A percentile compares a stretch with the other conserved stretches of the same genome.
These are phyloP conservation scores for Pistacia atlantica DNA, from an alignment of 345 rosid genomes.

Conservation along the genomic window DNA sequence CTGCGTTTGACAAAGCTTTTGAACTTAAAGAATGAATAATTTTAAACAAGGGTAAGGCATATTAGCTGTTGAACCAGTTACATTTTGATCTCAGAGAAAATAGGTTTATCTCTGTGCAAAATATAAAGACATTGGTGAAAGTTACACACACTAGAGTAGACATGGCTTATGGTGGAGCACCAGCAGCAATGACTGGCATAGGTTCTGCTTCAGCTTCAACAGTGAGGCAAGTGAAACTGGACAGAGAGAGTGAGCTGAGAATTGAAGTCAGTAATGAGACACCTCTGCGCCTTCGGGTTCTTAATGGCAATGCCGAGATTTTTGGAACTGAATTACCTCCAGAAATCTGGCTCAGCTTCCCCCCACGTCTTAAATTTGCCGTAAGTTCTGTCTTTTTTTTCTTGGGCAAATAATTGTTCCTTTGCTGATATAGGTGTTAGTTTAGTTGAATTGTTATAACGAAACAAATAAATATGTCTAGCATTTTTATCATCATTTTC, in stretches of 20 bases:
- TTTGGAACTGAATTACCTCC: slow-evolving; percentile 90
- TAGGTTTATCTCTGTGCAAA: background rate
- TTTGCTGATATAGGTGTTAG: background rate
- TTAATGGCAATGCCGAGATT: slow-evolving; percentile 87
- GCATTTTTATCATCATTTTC: background rate
- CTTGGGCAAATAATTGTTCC: background rate
- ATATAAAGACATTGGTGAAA: background rate
- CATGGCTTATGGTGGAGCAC: slow-evolving; percentile 19
- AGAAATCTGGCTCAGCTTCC: slow-evolving; percentile 80
- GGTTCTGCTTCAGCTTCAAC: slow-evolving; percentile 36
- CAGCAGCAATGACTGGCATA: slow-evolving; percentile 2
- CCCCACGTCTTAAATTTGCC: slow-evolving; percentile 85
- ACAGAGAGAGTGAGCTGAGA: slow-evolving; percentile 84
- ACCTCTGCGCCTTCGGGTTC: slow-evolving; percentile 71
- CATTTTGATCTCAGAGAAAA: background rate
- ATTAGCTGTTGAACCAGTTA: background rate
- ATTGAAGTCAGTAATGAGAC: slow-evolving; percentile 78
- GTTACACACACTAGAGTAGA: background rate
- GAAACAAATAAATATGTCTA: background rate
- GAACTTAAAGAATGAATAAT: too few relatives aligned
- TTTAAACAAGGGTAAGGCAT: background rate
- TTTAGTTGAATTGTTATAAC: background rate
- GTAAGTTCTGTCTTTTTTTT: slow-evolving; percentile 35
- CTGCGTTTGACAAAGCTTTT: too few relatives aligned
- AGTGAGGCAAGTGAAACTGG: slow-evolving; percentile 77